Base-by-base conservation (phyloP, 2,329 filamentous ascomycete species). In the Penicillium sp. region DNA sequence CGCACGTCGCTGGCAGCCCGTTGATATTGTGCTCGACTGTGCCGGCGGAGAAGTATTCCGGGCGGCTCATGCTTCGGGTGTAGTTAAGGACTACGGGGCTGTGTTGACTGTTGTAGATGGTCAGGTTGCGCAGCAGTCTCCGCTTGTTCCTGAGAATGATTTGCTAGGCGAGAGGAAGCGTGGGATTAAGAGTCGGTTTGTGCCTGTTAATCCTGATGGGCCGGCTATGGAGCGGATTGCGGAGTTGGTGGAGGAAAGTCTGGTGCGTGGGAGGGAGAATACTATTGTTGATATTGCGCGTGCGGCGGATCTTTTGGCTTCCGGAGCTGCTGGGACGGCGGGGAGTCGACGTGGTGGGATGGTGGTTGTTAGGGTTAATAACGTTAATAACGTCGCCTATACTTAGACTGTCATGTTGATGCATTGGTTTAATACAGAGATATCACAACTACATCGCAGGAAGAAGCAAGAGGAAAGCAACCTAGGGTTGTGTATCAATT, bases 21-120 rank as follows among this genome's bases (percentile, higher is more conserved):
- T 77, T 9, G 75, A 78, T 61, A 58, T 78, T 8, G 73, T 78
- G 10, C 59, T 78, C 25, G 76, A 78, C 50, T 77, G 74, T 53
- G 63, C 69, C 13, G 74, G 72, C 31, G 64, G 66, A 3, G 59
- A 68, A 33, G 69, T 70, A 39, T 70, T 75, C 56, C 65, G 58
- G n/a, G 69, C 74, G 44, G 68, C 68, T 16, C 71, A 75, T 62
- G 68, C 66, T 4, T 61, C 68, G 0, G 53, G 64, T 23, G 68
- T 76, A 5, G 66, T 77, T 13, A 68, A 68, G 43, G 68, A 75
- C 43, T 60, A 65, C 5, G 74, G 74, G 10, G 53, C 64, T 39
- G 67, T 76, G 23, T 46, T 78, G 34, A 75, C 70, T 21, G 69
- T 68, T 33, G 68, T 74, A 34, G 72, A 72, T 53, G 59, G 67